A percentile compares a stretch with the other conserved stretches of the same genome.
Conservation (phyloP, 352 stramenopile species). For the Globisporangium abappressorium region DNA sequence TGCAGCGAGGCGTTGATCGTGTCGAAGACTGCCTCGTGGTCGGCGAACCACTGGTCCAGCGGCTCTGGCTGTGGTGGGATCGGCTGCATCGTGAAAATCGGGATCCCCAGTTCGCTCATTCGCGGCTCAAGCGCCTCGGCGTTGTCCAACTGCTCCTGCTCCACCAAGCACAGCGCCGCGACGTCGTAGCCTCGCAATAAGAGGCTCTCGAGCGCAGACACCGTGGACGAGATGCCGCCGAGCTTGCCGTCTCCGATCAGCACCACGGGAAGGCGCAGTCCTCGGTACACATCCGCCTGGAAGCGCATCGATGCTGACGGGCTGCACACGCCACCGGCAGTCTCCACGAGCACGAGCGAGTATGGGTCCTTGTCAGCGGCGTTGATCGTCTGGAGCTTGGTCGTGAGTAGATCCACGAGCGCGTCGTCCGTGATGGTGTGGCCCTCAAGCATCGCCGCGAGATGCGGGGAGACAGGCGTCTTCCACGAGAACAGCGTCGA, state of each 20-base stretch:
- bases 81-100: conserved; percentile 67
- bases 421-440: conserved; percentile 84
- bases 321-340: conserved; percentile 93
- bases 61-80: conserved; percentile 75
- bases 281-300: conserved; percentile 94
- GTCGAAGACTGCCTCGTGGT: conserved; percentile 48
- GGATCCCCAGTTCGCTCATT: conserved; percentile 64
- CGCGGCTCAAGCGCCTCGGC: conserved; percentile 57
- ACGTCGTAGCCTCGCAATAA: conserved; percentile 91
- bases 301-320: conserved; percentile 78
- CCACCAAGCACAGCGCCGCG: conserved; percentile 75
- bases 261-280: conserved; percentile 87
- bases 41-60: conserved; percentile 63
- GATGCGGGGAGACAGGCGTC: conserved; percentile 93
- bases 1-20: conserved; percentile 47
- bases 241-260: conserved; percentile 96
- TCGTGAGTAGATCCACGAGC: conserved; percentile 72
- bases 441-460: conserved; percentile 87
- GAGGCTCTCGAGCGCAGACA: conserved; percentile 92
- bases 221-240: conserved; percentile 94
- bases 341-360: conserved; percentile 90
- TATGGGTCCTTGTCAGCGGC: conserved; percentile 28
- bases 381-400: conserved; percentile 46
- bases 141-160: conserved; percentile 73
- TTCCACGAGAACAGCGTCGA: conserved; percentile 94